Evolutionary conservation across 2,329 filamentous ascomycete species (phyloP).

Genomic region (Xylaria sp.): DNA sequence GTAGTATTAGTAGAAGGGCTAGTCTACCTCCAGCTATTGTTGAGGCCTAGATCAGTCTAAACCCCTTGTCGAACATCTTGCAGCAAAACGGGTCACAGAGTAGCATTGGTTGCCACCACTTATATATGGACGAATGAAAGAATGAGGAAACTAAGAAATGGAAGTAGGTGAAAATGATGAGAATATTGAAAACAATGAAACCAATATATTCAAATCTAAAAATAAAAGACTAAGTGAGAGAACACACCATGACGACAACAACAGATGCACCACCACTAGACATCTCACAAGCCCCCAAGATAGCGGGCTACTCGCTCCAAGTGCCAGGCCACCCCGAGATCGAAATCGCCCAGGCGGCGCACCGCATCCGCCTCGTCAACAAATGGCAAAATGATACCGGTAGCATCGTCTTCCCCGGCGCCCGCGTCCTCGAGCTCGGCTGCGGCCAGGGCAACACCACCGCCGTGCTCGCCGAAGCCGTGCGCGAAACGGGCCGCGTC

Average conservation of each 20-base stretch:
- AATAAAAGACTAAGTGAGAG: background rate
- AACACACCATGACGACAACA: background rate
- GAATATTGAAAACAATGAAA: background rate
- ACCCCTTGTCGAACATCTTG: background rate
- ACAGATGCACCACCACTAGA: no score
- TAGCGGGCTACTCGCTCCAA: slow-evolving; percentile 28
- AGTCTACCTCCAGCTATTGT: no score
- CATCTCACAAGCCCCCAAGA: slow-evolving; percentile 23
- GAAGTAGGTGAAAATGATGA: background rate
- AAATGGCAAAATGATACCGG: slow-evolving; percentile 48
- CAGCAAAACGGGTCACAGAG: background rate
- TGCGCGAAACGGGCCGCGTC: slow-evolving; percentile 58
- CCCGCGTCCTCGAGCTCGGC: slow-evolving; percentile 65
- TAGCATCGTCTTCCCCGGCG: slow-evolving; percentile 53
- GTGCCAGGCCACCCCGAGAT: slow-evolving; percentile 26
- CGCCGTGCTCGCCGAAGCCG: slow-evolving; percentile 61
- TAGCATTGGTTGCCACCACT: background rate
- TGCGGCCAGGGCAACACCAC: slow-evolving; percentile 71
- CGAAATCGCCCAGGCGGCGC: slow-evolving; percentile 47
- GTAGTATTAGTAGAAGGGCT: no score
- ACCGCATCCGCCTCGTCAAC: slow-evolving; percentile 53
- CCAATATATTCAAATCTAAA: no score
- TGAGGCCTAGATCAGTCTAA: slow-evolving; percentile 5
- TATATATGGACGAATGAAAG: background rate
- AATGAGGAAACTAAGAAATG: background rate